Evolutionary conservation across 2,329 filamentous ascomycete genomes (phyloP), one percentile per base, ranked within the genome.

Genomic region (Monosporascus cannonballus): DNA sequence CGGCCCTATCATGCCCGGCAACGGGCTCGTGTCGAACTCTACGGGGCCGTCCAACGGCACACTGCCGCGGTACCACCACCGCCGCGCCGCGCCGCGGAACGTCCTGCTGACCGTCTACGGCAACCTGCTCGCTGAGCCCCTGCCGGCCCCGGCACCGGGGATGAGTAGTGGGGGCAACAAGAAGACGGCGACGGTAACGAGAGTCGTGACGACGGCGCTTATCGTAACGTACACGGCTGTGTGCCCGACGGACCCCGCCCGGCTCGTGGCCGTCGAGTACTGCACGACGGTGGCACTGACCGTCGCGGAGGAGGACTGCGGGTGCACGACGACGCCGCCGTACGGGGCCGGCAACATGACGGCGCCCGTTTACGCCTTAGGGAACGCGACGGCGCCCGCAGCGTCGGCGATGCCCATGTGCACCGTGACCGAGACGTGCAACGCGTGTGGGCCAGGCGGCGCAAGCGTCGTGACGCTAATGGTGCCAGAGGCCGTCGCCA

Each of bases 81-180:
- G 65, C 34, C 68, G 67, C 14, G 59, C 61, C 3, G 64, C 67
- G 3, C 55, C 58, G 0, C 55, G 57, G 52, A 63, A 59, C 41
- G 59, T 67, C 39, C 67, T 77, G 6, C 65, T 78, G 18, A 76
- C 71, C 2, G 62, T 78, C 14, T 79, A 78, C 64, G 73, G 66
- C 45, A 63, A 68, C 51, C 56, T 73, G 14, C 54, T 57, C 24
- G 59, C 61, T 34, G 65, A 69, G 30, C 54, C 54, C 3, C 55
- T 57, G 30, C 69, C 59, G 30, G 64, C 59, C 1, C 63, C 52
- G 3, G 73, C 74, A 1, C 73, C 73, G 1, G 61, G 59, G 2
- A 62, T 64, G 56, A 62, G 63, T 18, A 59, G 65, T 60, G 20
- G 65, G 65, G 66, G 64, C 58, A 17, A 54, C 56, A 38, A 49